phyloP scores from a whole-genome alignment of 306 rosid genomes.

The Cucurbita maxima region DNA sequence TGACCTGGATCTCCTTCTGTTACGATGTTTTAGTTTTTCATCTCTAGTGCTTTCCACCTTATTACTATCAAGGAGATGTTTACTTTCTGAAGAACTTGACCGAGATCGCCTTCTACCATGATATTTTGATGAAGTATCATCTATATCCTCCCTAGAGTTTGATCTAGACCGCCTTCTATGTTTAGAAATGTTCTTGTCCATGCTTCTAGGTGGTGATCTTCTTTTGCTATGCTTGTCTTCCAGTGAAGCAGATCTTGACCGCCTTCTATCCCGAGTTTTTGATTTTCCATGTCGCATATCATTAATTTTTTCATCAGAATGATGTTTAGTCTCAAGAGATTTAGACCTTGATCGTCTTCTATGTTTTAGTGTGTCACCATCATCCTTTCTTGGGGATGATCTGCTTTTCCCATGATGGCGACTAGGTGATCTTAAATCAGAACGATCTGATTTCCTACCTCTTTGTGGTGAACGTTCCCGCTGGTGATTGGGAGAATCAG shows the following conservation, averaged over 20 bases:
- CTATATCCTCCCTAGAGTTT: constrained; percentile 34
- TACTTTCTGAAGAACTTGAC: constrained; percentile 57
- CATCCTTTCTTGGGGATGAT: constrained; percentile 60
- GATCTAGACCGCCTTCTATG: constrained; percentile 61
- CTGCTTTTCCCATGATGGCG: constrained; percentile 37
- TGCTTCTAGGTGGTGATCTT: constrained; percentile 46
- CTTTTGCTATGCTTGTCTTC: constrained; percentile 42
- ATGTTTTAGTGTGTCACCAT: constrained; percentile 34
- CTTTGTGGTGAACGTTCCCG: constrained; percentile 53
- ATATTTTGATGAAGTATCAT: constrained; percentile 31
- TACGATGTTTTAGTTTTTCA: constrained; percentile 36
- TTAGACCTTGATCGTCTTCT: constrained; percentile 68
- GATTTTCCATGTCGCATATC: constrained; percentile 34
- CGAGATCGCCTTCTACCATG: constrained; percentile 54
- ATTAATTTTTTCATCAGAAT: constrained; percentile 26
- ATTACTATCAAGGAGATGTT: constrained; percentile 22
- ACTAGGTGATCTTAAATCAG: constrained; percentile 50
- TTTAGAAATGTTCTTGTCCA: constrained; percentile 48
- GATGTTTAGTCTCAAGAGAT: constrained; percentile 44
- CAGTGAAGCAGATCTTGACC: constrained; percentile 52
- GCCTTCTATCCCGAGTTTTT: constrained; percentile 48
- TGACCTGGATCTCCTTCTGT: constrained; percentile 44
- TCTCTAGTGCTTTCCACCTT: constrained; percentile 28
- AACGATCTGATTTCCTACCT: constrained; percentile 39
- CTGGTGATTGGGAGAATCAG: constrained; percentile 53